These are phyloP conservation scores for Emiliania huxleyi DNA, from an alignment of 78 protist genomes.

Conservation along the genomic window DNA sequence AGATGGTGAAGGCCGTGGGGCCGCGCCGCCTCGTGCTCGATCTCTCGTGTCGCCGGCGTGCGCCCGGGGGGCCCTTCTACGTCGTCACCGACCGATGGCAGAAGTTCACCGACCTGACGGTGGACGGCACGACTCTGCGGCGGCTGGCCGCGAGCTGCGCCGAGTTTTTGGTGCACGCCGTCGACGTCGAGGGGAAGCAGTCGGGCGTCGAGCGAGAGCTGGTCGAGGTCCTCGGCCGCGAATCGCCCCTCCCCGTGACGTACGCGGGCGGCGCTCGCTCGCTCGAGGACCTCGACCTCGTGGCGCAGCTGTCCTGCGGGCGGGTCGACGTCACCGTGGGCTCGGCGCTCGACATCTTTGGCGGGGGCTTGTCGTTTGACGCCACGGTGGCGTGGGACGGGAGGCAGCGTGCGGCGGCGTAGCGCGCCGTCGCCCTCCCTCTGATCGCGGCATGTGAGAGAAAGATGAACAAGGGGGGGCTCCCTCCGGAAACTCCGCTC, in stretches of 20 bases:
- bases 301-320: conserved; percentile 8
- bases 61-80: neutral
- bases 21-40: conserved; percentile 39
- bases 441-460: no score
- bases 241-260: conserved; percentile 21
- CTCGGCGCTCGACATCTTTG: conserved; percentile 39
- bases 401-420: neutral
- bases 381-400: conserved; percentile 31
- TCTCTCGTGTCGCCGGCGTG: conserved; percentile 39
- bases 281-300: neutral
- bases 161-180: conserved; percentile 66
- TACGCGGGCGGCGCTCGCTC: conserved; percentile 36
- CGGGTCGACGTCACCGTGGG: conserved; percentile 44
- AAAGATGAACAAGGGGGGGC: no score
- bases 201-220: conserved; percentile 13
- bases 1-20: neutral
- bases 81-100: conserved; percentile 58
- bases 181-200: conserved; percentile 50
- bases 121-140: neutral
- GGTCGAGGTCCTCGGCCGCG: conserved; percentile 4
- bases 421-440: no score
- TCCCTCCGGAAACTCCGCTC: no score
- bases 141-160: neutral
- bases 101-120: conserved; percentile 39
- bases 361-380: conserved; percentile 26